Conservation (phyloP, 164 flowering plant genomes). For the Akebia trifoliata region DNA sequence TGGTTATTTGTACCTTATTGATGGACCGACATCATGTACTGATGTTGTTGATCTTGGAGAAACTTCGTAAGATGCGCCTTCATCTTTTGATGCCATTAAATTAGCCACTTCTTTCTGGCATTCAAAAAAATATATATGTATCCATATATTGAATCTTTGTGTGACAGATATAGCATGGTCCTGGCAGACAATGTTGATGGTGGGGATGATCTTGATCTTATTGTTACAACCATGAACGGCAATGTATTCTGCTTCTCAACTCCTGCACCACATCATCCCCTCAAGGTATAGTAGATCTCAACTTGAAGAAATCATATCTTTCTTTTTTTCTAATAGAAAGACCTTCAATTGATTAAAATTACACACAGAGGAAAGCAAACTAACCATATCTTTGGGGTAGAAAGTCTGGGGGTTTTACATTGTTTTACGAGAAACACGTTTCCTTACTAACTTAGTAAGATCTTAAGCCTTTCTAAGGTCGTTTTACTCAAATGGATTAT, state of each 20-base stretch:
- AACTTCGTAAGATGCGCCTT: conserved; percentile 68
- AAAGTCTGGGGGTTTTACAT: too few relatives aligned
- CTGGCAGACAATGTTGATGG: conserved; percentile 98
- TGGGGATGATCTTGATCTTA: conserved; percentile 97
- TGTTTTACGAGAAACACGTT: too few relatives aligned
- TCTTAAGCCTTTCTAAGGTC: too few relatives aligned
- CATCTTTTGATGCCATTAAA: conserved; percentile 3
- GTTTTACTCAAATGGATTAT: too few relatives aligned
- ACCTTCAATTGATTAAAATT: too few relatives aligned
- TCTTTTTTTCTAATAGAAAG: too few relatives aligned
- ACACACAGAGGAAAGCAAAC: too few relatives aligned
- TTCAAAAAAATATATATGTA: too few relatives aligned
- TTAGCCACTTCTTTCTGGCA: too few relatives aligned
- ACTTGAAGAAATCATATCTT: neutral
- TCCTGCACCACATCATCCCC: conserved; percentile 85
- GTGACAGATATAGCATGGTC: conserved; percentile 96
- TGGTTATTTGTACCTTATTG: conserved; percentile 93
- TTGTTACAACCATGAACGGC: conserved; percentile 98
- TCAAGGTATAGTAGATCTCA: conserved; percentile 52
- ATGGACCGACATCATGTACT: conserved; percentile 93
- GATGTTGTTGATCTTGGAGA: conserved; percentile 99
- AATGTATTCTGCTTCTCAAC: conserved; percentile 99
- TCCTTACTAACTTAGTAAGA: too few relatives aligned
- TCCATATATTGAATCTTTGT: conserved; percentile 1
- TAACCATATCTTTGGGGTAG: too few relatives aligned